These are phyloP conservation scores for Arabidopsis hybrid DNA, from an alignment of 441 rosid genomes.

Conservation along the genomic window DNA sequence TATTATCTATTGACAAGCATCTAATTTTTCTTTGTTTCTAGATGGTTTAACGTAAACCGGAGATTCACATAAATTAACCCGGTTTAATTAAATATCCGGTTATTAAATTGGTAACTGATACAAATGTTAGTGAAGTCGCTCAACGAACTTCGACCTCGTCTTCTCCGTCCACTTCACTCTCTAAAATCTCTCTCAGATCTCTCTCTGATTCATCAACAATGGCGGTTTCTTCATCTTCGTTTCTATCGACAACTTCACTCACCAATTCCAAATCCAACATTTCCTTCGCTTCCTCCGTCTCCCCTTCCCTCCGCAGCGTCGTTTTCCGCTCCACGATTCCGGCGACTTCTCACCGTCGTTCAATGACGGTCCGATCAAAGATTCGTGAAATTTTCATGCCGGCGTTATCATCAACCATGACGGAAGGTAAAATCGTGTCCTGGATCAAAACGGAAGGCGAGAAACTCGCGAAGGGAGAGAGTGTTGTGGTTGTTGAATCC, in stretches of 20 bases:
- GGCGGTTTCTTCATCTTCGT: conserved; percentile 56
- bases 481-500: conserved; percentile 96
- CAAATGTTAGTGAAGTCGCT: conserved; percentile 47
- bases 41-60: conserved; percentile 25
- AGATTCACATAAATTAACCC: neutral
- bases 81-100: conserved; percentile 16
- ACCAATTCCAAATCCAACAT: conserved; percentile 46
- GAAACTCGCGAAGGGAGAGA: conserved; percentile 85
- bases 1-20: conserved; percentile 30
- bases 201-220: conserved; percentile 45
- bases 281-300: conserved; percentile 51
- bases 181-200: conserved; percentile 31
- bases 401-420: conserved; percentile 97
- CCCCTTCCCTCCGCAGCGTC: conserved; percentile 46
- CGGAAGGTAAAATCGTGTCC: conserved; percentile 96
- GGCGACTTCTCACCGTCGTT: conserved; percentile 42
- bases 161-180: conserved; percentile 68
- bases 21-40: conserved; percentile 24
- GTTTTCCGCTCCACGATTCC: conserved; percentile 44
- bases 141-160: conserved; percentile 72
- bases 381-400: conserved; percentile 99
- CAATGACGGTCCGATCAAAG: conserved; percentile 65
- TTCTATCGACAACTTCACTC: conserved; percentile 49
- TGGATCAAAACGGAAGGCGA: conserved; percentile 98
- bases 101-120: conserved; percentile 29